These are phyloP conservation scores for Aspergillus sp. DNA, from an alignment of 2,329 filamentous ascomycete species.

Conservation along the genomic window DNA sequence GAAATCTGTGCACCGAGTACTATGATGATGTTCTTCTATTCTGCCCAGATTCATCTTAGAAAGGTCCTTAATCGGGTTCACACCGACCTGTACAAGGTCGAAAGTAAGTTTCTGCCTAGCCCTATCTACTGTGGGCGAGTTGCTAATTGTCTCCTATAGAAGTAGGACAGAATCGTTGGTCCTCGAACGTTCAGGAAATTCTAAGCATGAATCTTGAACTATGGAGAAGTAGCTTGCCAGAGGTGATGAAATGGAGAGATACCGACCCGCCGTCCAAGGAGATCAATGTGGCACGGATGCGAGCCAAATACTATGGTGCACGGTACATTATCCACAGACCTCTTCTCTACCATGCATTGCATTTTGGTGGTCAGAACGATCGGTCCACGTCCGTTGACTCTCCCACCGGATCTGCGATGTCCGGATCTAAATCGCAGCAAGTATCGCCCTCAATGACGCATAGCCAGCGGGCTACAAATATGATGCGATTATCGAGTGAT, in stretches of 20 bases:
- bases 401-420: slow-evolving; percentile 22
- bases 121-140: no score
- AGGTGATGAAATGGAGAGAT: slow-evolving; percentile 58
- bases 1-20: slow-evolving; percentile 29
- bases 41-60: slow-evolving; percentile 57
- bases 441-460: slow-evolving; percentile 31
- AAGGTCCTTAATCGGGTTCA: slow-evolving; percentile 54
- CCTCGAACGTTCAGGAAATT: slow-evolving; percentile 34
- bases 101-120: slow-evolving; percentile 16
- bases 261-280: slow-evolving; percentile 66
- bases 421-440: slow-evolving; percentile 27
- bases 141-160: slow-evolving; percentile 5
- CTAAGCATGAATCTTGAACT: slow-evolving; percentile 46
- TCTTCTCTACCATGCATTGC: slow-evolving; percentile 60
- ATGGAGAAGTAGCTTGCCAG: slow-evolving; percentile 51
- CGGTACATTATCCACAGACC: slow-evolving; percentile 84
- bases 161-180: slow-evolving; percentile 31
- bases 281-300: slow-evolving; percentile 76
- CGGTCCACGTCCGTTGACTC: slow-evolving; percentile 26
- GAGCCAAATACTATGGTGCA: slow-evolving; percentile 93
- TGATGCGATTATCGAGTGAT: slow-evolving; percentile 29
- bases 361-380: slow-evolving; percentile 33
- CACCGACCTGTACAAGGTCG: slow-evolving; percentile 48
- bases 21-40: slow-evolving; percentile 54
- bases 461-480: slow-evolving; percentile 21